Base-by-base conservation (phyloP, 345 rosid species). In the Pugionium cornutum region DNA sequence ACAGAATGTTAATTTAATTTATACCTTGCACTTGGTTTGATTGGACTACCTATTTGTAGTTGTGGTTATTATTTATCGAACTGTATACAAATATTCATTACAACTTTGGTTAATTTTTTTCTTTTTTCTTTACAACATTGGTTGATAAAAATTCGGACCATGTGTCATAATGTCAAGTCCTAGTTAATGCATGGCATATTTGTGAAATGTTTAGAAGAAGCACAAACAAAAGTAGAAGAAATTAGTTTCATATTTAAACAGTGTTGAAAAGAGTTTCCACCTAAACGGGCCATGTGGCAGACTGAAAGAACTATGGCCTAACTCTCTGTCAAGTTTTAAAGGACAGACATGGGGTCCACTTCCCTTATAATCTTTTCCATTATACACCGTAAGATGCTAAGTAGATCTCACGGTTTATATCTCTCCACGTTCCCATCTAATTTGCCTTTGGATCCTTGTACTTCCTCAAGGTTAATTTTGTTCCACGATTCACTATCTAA, bases 381-480 rank as follows among this genome's bases (percentile, higher is more conserved):
- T 59, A 45, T 37, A 6, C 33, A 73, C 78, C 83, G 78, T 81
- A 58, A 40, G 84, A 83, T 83, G 42, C 7, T 28, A 2, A 1
- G 9, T 0, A 7, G 4, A 79, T 77, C 76, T 3, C 18, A 77
- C 84, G 73, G 50, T 0, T 5, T 18, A 18, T 18, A 18, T 18
- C 18, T 18, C 0, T 18, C 18, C 18, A 18, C 18, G 18, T 18
- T 18, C 18, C 0, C 34, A 5, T 31, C 31, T 54, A 35, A 3
- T 6, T 0, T 7, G 51, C 86, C 86, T 81, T 82, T 76, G 84
- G 85, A 67, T 84, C 54, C 49, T 32, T 33, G 4, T 8, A 46
- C 25, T 57, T 49, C 46, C 47, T 69, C 84, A 77, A 81, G 92
- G 92, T 69, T 73, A 66, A 52, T 1, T 9, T 45, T 36, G 45